Evolutionary conservation across 345 rosid genomes (phyloP).

Genomic region (Psidium guajava): DNA sequence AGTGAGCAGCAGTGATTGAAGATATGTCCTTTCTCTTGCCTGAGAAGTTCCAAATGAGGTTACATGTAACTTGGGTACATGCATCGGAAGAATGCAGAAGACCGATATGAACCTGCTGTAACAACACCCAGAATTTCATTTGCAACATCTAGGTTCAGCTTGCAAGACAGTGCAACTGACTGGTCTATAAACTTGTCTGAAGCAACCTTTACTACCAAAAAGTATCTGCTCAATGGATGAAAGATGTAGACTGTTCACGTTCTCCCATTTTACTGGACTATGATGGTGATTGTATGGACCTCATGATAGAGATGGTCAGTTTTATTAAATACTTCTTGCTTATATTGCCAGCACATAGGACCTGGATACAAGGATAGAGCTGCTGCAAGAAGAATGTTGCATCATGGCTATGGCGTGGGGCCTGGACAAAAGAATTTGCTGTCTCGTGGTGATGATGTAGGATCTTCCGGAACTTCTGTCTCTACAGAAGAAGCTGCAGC

Average conservation of each 20-base stretch:
- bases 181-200: neutral
- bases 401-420: slow-evolving; percentile 71
- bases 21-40: neutral
- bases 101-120: neutral
- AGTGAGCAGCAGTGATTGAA: neutral
- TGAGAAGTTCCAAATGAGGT: neutral
- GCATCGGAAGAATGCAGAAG: neutral
- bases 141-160: neutral
- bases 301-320: neutral
- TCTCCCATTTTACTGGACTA: neutral
- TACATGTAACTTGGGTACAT: neutral
- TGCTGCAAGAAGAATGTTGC: slow-evolving; percentile 77
- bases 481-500: slow-evolving; percentile 47
- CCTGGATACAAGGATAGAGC: slow-evolving; percentile 77
- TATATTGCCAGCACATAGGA: slow-evolving; percentile 24
- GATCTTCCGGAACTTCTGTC: slow-evolving; percentile 10
- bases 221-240: neutral
- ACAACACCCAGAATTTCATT: neutral
- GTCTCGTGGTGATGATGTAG: slow-evolving; percentile 8
- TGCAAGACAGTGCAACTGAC: neutral
- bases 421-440: slow-evolving; percentile 63
- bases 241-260: neutral
- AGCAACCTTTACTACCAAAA: neutral
- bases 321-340: neutral
- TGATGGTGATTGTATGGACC: neutral